Evolutionary conservation across 148 eudicot genomes (phyloP), one percentile per base, ranked within the genome.

Genomic region (Silene latifolia): DNA sequence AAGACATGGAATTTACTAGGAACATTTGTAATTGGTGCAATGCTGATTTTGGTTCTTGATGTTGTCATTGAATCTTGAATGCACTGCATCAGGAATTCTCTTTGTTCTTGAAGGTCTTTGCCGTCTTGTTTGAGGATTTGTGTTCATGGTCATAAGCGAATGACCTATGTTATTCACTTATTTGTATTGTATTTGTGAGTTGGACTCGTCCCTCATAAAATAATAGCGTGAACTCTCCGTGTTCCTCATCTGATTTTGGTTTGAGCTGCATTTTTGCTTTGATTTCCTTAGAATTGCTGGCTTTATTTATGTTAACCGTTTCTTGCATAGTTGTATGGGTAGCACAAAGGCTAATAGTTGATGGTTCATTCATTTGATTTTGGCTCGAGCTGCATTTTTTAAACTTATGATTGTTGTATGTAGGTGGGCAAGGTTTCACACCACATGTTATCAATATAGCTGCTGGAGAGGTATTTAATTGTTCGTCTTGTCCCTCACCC

Each of bases 401-500:
- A 47, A 18, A 11, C 15, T 63, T 70, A 18, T 23, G 4, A 48
- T 81, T 76, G 70, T 15, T 84, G 24, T 46, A 18, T 79, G 78
- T 72, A 84, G 87, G 82, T 58, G 87, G 80, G 70, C 84, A 81
- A 54, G 72, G 84, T 48, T 84, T 84, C 53, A 79, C 81, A 13
- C 82, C 84, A 27, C 84, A 84, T 79, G 80, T 84, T 39, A 84
- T 84, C 78, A 84, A 70, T 76, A 82, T 81, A 32, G 74, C 74
- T 58, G 80, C 82, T 20, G 87, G 87, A 76, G 84, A 84, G 84
- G 87, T 84, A 72, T 27, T 21, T 4, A 11, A 8, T 80, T 35
- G 5, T 5, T 27, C 21, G 11, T 25, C 19, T 17, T 14, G 1
- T 8, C 65, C 65, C 35, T 24, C 65, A 48, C 14, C 9, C 25